Percentiles rank a stretch among this genome's conserved stretches.
Evolutionary conservation across 2,329 filamentous ascomycete genomes (phyloP).

Genomic region (Pestalotiopsis sp.): DNA sequence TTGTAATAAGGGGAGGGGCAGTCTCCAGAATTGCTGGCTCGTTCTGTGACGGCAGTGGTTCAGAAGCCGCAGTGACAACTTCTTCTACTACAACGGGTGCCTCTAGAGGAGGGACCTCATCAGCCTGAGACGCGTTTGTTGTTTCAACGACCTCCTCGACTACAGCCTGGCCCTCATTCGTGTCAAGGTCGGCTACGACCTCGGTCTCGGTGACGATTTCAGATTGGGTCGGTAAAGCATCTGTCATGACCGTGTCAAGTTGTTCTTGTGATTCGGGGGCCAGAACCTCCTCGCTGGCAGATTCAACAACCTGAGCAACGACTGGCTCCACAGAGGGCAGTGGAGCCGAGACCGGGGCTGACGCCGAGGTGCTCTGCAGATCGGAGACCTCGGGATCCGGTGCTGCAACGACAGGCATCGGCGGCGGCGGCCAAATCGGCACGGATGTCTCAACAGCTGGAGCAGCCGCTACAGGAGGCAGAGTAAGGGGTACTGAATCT

Average conservation of each 20-base stretch:
- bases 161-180: not conserved
- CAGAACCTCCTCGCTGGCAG: not conserved
- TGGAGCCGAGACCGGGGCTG: conserved; percentile 13
- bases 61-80: not conserved
- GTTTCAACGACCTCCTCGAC: conserved; percentile 7
- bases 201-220: not conserved
- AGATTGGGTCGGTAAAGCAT: not conserved
- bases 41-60: not conserved
- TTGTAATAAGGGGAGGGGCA: not conserved
- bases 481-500: conserved; percentile 29
- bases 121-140: not conserved
- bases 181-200: not conserved
- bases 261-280: not conserved
- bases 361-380: not conserved
- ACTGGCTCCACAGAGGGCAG: conserved; percentile 6
- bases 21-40: not conserved
- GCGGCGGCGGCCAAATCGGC: not conserved
- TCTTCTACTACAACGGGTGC: not conserved
- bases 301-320: not conserved
- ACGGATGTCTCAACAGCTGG: not conserved
- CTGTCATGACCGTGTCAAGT: conserved; percentile 6
- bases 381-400: not conserved
- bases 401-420: not conserved
- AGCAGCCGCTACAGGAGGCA: conserved; percentile 16
- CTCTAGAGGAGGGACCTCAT: not conserved